Conservation (phyloP, 2,329 filamentous ascomycete genomes). For the Metarhizium brunneum region DNA sequence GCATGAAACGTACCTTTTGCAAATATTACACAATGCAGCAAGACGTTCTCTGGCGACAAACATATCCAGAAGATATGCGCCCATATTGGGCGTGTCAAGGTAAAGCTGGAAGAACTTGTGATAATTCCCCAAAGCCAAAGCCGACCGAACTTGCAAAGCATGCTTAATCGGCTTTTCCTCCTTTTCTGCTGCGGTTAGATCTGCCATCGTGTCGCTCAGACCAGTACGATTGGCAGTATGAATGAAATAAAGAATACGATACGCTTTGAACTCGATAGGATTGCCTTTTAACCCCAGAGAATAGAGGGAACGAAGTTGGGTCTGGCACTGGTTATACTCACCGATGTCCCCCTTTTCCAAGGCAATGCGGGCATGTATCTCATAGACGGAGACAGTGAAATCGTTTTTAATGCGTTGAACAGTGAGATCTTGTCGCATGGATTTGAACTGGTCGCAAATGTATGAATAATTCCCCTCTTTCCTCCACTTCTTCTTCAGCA, state of each 20-base stretch:
- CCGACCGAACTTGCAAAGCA: conserved; percentile 82
- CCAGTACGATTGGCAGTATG: conserved; percentile 97
- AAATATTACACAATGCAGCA: conserved; percentile 81
- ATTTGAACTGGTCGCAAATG: conserved; percentile 99
- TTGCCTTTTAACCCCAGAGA: conserved; percentile 79
- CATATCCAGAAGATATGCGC: conserved; percentile 98
- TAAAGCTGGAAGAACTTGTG: conserved; percentile 98
- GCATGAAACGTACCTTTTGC: conserved; percentile 63
- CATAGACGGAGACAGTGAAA: conserved; percentile 93
- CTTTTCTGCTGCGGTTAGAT: conserved; percentile 98
- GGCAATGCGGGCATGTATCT: conserved; percentile 94
- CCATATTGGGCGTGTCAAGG: conserved; percentile 90
- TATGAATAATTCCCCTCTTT: conserved; percentile 91
- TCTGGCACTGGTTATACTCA: conserved; percentile 99
- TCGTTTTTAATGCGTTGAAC: conserved; percentile 96
- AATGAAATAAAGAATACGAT: conserved; percentile 99
- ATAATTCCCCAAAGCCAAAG: conserved; percentile 88
- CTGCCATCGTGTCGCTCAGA: conserved; percentile 95
- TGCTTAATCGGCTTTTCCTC: conserved; percentile 76
- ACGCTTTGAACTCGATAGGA: conserved; percentile 93
- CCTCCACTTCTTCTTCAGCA: conserved; percentile 91
- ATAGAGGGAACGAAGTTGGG: conserved; percentile 89
- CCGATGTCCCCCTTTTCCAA: conserved; percentile 97
- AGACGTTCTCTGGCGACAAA: conserved; percentile 92
- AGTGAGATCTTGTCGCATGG: conserved; percentile 92